Evolutionary conservation across 2,329 filamentous ascomycete genomes (phyloP).

Genomic region (Monosporascus sp.): DNA sequence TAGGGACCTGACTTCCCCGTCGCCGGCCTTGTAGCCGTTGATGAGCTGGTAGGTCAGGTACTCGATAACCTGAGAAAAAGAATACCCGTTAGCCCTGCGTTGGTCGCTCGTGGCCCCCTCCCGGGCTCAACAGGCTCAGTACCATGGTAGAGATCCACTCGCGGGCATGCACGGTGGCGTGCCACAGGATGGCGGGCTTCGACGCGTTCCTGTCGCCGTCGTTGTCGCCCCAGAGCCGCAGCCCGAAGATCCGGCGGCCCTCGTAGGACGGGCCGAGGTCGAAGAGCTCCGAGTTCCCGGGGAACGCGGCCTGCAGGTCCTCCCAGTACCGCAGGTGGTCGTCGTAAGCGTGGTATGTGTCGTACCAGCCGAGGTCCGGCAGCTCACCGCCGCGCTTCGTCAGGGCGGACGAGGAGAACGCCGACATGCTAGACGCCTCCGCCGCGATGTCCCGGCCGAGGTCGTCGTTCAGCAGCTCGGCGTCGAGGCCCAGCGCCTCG

Average conservation of each 20-base stretch:
- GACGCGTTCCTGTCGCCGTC: slow-evolving; percentile 25
- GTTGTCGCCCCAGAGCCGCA: slow-evolving; percentile 42
- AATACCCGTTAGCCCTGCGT: background rate
- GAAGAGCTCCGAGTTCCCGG: slow-evolving; percentile 40
- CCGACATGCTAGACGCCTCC: background rate
- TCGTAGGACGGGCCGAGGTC: slow-evolving; percentile 38
- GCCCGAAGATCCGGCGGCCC: slow-evolving; percentile 50
- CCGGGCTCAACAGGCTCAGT: slow-evolving; percentile 41
- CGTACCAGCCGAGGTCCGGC: slow-evolving; percentile 33
- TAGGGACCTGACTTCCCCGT: slow-evolving; percentile 32
- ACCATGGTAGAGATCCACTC: slow-evolving; percentile 50
- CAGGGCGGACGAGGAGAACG: background rate
- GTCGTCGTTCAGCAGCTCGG: background rate
- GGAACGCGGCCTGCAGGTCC: slow-evolving; percentile 35
- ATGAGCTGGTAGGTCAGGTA: slow-evolving; percentile 43
- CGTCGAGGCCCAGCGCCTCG: background rate
- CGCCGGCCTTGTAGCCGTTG: slow-evolving; percentile 32
- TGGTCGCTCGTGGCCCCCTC: background rate
- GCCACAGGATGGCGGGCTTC: slow-evolving; percentile 43
- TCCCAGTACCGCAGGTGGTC: slow-evolving; percentile 42
- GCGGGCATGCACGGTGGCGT: slow-evolving; percentile 47
- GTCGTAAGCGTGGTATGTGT: slow-evolving; percentile 44
- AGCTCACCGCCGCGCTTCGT: background rate
- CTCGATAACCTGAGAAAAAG: slow-evolving; percentile 29
- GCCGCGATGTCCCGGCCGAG: background rate